A percentile compares a stretch with the other conserved stretches of the same genome.
phyloP scores from a whole-genome alignment of 305 asterid species.

The Fraxinus sp. region DNA sequence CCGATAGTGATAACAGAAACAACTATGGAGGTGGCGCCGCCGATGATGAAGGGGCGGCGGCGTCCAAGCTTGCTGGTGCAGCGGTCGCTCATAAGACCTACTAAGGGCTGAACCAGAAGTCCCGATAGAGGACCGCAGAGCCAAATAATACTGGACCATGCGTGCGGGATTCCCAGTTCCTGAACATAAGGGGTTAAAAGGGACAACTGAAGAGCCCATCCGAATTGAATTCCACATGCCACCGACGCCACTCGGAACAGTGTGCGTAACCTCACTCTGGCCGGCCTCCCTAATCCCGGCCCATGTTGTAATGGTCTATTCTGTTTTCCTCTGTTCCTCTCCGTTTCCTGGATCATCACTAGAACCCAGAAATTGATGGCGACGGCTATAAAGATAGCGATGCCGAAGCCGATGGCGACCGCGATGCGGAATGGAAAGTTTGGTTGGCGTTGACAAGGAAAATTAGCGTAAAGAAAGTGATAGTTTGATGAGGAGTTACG shows the following conservation, averaged over 20 bases:
- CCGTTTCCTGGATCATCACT: conserved; percentile 34
- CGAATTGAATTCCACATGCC: conserved; percentile 85
- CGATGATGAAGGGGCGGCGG: conserved; percentile 71
- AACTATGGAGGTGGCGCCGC: conserved; percentile 59
- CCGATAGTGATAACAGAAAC: conserved; percentile 65
- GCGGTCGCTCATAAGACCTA: conserved; percentile 68
- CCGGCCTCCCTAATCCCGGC: conserved; percentile 1
- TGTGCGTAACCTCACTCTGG: conserved; percentile 43
- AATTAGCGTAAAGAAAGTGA: not conserved
- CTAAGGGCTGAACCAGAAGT: conserved; percentile 75
- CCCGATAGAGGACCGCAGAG: conserved; percentile 87
- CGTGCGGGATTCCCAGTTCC: conserved; percentile 84
- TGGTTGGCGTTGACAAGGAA: not conserved
- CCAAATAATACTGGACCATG: conserved; percentile 85
- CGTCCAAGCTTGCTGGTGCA: conserved; percentile 71
- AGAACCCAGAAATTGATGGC: not conserved
- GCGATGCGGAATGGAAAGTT: not conserved
- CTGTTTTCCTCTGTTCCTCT: conserved; percentile 18
- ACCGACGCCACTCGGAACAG: conserved; percentile 76
- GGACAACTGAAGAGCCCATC: conserved; percentile 83
- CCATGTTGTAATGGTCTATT: not conserved
- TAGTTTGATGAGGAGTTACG: not conserved
- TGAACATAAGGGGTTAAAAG: conserved; percentile 81
- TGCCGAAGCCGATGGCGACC: not conserved
- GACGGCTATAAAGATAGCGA: not conserved